Evolutionary conservation across 83 land plant genomes (phyloP).

Genomic region (Larix sibirica): DNA sequence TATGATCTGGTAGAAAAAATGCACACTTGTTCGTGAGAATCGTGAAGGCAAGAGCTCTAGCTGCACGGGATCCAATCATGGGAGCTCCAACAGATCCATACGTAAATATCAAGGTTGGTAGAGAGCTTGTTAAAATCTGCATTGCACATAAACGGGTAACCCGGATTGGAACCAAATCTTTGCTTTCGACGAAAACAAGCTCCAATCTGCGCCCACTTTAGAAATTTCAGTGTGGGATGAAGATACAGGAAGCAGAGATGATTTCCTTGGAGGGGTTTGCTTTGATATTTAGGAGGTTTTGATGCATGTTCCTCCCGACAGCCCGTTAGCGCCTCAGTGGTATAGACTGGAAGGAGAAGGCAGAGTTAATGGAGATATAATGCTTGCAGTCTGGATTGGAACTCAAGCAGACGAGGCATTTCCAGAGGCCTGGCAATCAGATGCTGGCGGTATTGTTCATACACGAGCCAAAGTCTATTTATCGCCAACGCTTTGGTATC

Average conservation of each 20-base stretch:
- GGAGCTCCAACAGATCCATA: slow-evolving; percentile 25
- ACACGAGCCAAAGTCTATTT: slow-evolving; percentile 83
- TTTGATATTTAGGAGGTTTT: slow-evolving; percentile 82
- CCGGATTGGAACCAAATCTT: slow-evolving; percentile 91
- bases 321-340: slow-evolving; percentile 93
- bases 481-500: slow-evolving; percentile 86
- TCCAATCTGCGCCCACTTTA: slow-evolving; percentile 35
- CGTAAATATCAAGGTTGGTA: slow-evolving; percentile 51
- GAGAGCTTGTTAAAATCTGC: slow-evolving; percentile 24
- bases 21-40: slow-evolving; percentile 77
- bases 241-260: slow-evolving; percentile 35
- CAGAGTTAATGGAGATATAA: slow-evolving; percentile 68
- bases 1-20: slow-evolving; percentile 83
- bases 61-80: slow-evolving; percentile 36
- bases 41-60: slow-evolving; percentile 69
- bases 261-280: slow-evolving; percentile 79
- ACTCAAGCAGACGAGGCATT: slow-evolving; percentile 97
- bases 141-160: slow-evolving; percentile 28
- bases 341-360: slow-evolving; percentile 62
- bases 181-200: slow-evolving; percentile 49
- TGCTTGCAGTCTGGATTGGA: slow-evolving; percentile 88
- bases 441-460: slow-evolving; percentile 48
- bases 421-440: slow-evolving; percentile 78
- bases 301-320: slow-evolving; percentile 76
- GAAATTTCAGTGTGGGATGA: slow-evolving; percentile 50